Conservation (phyloP, 257 asterid genomes). For the Solanum sitiens region DNA sequence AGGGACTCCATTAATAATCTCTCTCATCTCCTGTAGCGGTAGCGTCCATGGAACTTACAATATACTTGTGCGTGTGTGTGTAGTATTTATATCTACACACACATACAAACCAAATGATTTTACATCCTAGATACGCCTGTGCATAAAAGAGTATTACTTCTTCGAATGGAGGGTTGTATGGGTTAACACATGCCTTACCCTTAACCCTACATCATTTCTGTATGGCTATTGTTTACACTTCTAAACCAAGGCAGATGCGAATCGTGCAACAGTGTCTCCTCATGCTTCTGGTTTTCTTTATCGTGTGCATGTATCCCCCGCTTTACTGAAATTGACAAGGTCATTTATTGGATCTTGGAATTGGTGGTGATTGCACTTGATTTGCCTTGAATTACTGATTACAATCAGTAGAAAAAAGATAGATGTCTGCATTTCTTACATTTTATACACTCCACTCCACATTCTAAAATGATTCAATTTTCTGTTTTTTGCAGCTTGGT, state of each 20-base stretch:
- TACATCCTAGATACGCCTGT: neutral
- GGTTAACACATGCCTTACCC: neutral
- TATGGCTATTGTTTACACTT: neutral
- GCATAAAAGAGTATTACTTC: neutral
- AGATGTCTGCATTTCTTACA: neutral
- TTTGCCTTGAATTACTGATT: neutral
- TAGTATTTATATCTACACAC: neutral
- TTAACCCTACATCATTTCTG: neutral
- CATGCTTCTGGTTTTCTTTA: no score
- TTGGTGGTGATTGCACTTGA: neutral
- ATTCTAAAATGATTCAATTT: neutral
- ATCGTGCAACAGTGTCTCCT: neutral
- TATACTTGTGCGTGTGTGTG: neutral
- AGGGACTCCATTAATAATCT: neutral
- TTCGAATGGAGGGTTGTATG: neutral
- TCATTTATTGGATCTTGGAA: neutral
- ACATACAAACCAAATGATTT: neutral
- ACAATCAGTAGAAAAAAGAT: neutral
- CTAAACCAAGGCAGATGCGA: neutral
- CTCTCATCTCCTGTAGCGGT: neutral
- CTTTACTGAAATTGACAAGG: neutral
- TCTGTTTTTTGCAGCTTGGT: conserved; percentile 65
- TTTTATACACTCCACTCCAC: neutral
- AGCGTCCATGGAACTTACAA: neutral
- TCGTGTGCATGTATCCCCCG: no score